Conservation (phyloP, 1,284 basidiomycete species). For the Amylostereum chailletii region DNA sequence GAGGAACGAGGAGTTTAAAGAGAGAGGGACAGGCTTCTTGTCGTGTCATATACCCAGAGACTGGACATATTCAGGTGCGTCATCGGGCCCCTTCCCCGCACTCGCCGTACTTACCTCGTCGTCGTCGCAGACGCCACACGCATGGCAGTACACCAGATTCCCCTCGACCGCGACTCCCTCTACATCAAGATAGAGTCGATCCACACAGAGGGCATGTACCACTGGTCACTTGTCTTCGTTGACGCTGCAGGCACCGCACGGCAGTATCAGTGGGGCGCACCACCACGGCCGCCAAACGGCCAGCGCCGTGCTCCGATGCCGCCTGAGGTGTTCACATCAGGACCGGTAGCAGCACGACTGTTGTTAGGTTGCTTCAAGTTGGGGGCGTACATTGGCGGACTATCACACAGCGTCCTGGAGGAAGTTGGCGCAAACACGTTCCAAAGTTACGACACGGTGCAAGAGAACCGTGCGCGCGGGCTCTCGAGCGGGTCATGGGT, state of each 20-base stretch:
- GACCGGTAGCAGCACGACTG: constrained; percentile 5
- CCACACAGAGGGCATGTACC: constrained; percentile 10
- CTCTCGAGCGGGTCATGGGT: constrained; percentile 4
- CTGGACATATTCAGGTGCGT: not conserved
- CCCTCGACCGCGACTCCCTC: constrained; percentile 12
- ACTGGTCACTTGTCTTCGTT: constrained; percentile 10
- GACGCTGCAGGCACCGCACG: constrained; percentile 5
- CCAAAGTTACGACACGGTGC: not conserved
- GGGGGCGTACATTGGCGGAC: constrained; percentile 7
- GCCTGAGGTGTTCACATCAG: constrained; percentile 2
- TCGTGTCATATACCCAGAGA: not conserved
- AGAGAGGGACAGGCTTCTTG: not conserved
- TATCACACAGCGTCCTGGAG: constrained; percentile 8
- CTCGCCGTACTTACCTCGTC: not conserved
- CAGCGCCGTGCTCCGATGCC: constrained; percentile 1
- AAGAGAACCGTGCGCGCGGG: constrained; percentile 4
- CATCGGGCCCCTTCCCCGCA: not conserved
- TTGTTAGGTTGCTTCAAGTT: constrained; percentile 12
- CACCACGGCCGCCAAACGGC: constrained; percentile 9
- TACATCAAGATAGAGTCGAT: constrained; percentile 12
- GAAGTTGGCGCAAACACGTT: constrained; percentile 8
- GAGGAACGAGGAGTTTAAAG: not conserved
- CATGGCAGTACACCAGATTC: constrained; percentile 1
- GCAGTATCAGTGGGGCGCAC: constrained; percentile 6
- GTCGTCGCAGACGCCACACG: not conserved